Percentiles rank a stretch among this genome's conserved stretches.
phyloP scores from a whole-genome alignment of 805 yeast genomes.

The Wickerhamomyces bovis region DNA sequence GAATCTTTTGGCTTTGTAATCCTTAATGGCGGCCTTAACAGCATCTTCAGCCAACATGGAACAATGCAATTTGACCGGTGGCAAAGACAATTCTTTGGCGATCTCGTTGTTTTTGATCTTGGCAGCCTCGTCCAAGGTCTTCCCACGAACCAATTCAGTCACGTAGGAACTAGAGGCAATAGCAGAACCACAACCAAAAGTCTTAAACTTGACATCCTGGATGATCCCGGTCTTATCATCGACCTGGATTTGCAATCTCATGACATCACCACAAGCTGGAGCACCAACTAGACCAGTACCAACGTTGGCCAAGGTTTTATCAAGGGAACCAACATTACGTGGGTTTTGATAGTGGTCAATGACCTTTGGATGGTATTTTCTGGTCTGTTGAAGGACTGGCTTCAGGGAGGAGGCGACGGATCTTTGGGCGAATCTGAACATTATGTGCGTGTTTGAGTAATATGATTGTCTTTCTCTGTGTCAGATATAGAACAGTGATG shows the following conservation, averaged over 20 bases:
- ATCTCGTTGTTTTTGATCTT: slow-evolving; percentile 89
- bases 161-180: slow-evolving; percentile 94
- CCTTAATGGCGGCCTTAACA: slow-evolving; percentile 93
- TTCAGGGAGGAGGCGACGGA: slow-evolving; percentile 11
- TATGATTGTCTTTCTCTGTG: too few relatives aligned
- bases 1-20: slow-evolving; percentile 78
- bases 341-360: slow-evolving; percentile 96
- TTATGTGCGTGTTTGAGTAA: too few relatives aligned
- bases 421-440: slow-evolving; percentile 20
- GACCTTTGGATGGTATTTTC: slow-evolving; percentile 83
- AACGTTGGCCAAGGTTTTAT: slow-evolving; percentile 67
- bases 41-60: slow-evolving; percentile 99
- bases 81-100: slow-evolving; percentile 89
- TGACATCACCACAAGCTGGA: slow-evolving; percentile 99
- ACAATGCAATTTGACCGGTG: slow-evolving; percentile 96
- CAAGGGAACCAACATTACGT: slow-evolving; percentile 90
- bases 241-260: slow-evolving; percentile 94
- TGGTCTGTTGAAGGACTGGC: slow-evolving; percentile 23
- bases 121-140: slow-evolving; percentile 89
- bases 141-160: slow-evolving; percentile 93
- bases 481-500: too few relatives aligned
- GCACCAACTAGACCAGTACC: slow-evolving; percentile 99
- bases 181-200: slow-evolving; percentile 99
- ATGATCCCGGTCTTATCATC: slow-evolving; percentile 86
- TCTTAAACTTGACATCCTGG: slow-evolving; percentile 93